Conservation (phyloP, 208 protist species). For the Leishmania aethiopica region DNA sequence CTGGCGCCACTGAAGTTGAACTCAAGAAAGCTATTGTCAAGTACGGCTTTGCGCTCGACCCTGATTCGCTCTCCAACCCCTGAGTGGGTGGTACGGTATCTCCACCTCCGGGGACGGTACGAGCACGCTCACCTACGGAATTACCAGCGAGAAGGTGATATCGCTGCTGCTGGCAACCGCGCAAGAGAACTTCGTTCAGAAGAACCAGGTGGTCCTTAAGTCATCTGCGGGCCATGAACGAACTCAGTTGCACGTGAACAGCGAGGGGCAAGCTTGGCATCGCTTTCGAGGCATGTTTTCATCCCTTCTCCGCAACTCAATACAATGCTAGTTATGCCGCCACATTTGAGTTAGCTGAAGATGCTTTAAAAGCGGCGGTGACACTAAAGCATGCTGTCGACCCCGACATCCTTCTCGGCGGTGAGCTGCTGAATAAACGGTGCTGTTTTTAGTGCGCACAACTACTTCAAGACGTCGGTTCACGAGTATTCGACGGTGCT, state of each 20-base stretch:
- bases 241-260: conserved; percentile 72
- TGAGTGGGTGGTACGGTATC: conserved; percentile 56
- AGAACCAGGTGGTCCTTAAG: conserved; percentile 57
- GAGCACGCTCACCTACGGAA: conserved; percentile 61
- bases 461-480: conserved; percentile 34
- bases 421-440: conserved; percentile 50
- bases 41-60: conserved; percentile 34
- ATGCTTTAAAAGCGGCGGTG: conserved; percentile 36
- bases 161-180: conserved; percentile 44
- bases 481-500: conserved; percentile 53
- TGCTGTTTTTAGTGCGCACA: conserved; percentile 36
- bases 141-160: conserved; percentile 58
- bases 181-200: conserved; percentile 41
- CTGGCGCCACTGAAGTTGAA: conserved; percentile 36
- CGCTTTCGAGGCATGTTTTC: conserved; percentile 58
- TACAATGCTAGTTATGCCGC: conserved; percentile 21
- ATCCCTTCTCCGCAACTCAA: conserved; percentile 28
- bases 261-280: conserved; percentile 79
- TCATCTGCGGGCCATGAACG: conserved; percentile 76
- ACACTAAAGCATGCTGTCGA: conserved; percentile 29
- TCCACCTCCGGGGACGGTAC: conserved; percentile 46
- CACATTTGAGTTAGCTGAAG: conserved; percentile 33
- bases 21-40: conserved; percentile 24
- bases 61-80: conserved; percentile 35
- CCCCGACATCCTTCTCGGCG: conserved; percentile 36